Percentiles rank a stretch among this genome's conserved stretches.
These are phyloP conservation scores for Mycena filopes DNA, from an alignment of 768 basidiomycete species.

Conservation along the genomic window DNA sequence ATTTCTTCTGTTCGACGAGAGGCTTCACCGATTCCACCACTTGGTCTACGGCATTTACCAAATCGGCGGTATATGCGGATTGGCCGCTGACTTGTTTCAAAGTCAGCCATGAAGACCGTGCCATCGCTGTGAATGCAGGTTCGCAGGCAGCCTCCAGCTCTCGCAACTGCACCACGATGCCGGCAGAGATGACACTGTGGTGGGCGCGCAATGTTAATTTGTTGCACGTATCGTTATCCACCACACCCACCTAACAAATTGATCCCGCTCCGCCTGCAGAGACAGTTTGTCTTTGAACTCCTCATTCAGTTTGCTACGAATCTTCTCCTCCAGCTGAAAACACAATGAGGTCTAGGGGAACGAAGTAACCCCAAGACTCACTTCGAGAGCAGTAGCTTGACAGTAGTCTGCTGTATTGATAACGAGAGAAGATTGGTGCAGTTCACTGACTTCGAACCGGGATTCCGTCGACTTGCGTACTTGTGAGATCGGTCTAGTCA, in stretches of 20 bases:
- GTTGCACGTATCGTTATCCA: not conserved
- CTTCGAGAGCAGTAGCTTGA: constrained; percentile 90
- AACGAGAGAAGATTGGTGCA: constrained; percentile 87
- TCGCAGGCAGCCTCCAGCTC: constrained; percentile 92
- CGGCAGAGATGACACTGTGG: constrained; percentile 84
- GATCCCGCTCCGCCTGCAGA: constrained; percentile 86
- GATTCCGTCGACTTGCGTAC: constrained; percentile 82
- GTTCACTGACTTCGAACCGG: constrained; percentile 77
- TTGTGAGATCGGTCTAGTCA: constrained; percentile 50
- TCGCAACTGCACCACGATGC: constrained; percentile 80
- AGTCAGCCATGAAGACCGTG: constrained; percentile 81
- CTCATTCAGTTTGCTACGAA: constrained; percentile 82
- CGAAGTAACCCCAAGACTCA: constrained; percentile 40
- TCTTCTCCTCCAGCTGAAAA: constrained; percentile 88
- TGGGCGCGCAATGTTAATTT: constrained; percentile 5
- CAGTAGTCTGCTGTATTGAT: constrained; percentile 99
- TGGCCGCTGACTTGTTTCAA: constrained; percentile 88
- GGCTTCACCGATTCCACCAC: constrained; percentile 82
- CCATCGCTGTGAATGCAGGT: constrained; percentile 78
- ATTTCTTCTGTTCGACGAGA: constrained; percentile 94
- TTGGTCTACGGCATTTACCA: constrained; percentile 79
- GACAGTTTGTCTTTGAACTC: constrained; percentile 83
- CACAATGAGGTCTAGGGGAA: constrained; percentile 5
- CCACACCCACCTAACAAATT: constrained; percentile 81
- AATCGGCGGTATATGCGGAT: constrained; percentile 82